Evolutionary conservation across 352 stramenopile species (phyloP).

Genomic region (Pythium grandisporangium): DNA sequence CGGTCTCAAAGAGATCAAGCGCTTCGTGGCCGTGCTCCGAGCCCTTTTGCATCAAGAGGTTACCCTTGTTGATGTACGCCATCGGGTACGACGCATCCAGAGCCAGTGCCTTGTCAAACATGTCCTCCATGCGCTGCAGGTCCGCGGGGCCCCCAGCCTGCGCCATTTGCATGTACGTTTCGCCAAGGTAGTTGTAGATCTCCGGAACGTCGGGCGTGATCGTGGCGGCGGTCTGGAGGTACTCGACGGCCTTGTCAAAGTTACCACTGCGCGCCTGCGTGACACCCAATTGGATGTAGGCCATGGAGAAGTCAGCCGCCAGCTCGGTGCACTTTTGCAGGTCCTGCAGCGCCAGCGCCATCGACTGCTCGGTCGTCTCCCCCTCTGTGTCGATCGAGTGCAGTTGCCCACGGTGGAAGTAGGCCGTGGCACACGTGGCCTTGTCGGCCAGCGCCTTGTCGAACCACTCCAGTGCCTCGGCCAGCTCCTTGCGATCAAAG

Average conservation of each 20-base stretch:
- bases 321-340: slow-evolving; percentile 65
- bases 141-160: slow-evolving; percentile 38
- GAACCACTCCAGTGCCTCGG: slow-evolving; percentile 66
- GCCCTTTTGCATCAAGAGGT: slow-evolving; percentile 69
- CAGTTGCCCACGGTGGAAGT: slow-evolving; percentile 76
- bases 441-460: slow-evolving; percentile 64
- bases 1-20: slow-evolving; percentile 66
- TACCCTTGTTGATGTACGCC: slow-evolving; percentile 83
- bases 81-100: slow-evolving; percentile 77
- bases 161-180: slow-evolving; percentile 83
- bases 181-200: slow-evolving; percentile 83
- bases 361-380: slow-evolving; percentile 35
- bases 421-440: slow-evolving; percentile 55
- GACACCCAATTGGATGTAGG: slow-evolving; percentile 76
- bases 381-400: slow-evolving; percentile 69
- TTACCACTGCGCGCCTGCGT: slow-evolving; percentile 63
- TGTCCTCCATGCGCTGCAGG: slow-evolving; percentile 49
- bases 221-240: slow-evolving; percentile 42
- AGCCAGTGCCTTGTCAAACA: slow-evolving; percentile 78
- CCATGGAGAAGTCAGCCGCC: slow-evolving; percentile 69
- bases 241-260: slow-evolving; percentile 63
- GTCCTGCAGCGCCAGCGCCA: slow-evolving; percentile 47
- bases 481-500: slow-evolving; percentile 77
- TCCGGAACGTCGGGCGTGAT: slow-evolving; percentile 71
- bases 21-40: slow-evolving; percentile 60